Conservation (phyloP, 768 basidiomycete genomes). For the Polyporus arcularius region DNA sequence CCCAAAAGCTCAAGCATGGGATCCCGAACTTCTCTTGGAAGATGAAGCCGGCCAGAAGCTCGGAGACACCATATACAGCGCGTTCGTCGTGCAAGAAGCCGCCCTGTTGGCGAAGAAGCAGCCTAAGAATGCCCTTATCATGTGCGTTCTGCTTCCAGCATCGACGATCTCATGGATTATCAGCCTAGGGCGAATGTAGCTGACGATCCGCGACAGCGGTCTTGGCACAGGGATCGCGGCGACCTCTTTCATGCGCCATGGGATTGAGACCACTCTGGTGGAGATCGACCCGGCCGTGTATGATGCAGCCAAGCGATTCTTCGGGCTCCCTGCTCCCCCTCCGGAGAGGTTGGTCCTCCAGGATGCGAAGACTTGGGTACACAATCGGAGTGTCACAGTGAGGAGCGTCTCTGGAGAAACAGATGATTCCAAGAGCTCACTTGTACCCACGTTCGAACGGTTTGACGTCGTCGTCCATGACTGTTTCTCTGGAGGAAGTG, state of each 20-base stretch:
- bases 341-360: conserved; percentile 64
- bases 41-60: conserved; percentile 57
- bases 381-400: conserved; percentile 36
- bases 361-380: conserved; percentile 77
- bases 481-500: conserved; percentile 92
- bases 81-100: conserved; percentile 89
- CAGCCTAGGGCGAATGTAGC: background rate
- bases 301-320: conserved; percentile 74
- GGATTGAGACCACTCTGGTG: conserved; percentile 76
- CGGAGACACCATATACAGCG: conserved; percentile 80
- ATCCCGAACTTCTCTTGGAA: conserved; percentile 34
- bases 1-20: conserved; percentile 24
- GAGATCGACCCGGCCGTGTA: conserved; percentile 95
- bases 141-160: conserved; percentile 47
- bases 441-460: conserved; percentile 19
- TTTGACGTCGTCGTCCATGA: conserved; percentile 87
- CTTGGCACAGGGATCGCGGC: conserved; percentile 86
- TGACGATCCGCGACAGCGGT: conserved; percentile 53
- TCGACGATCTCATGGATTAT: background rate
- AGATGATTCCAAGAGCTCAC: background rate
- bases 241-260: conserved; percentile 68
- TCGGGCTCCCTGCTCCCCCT: conserved; percentile 71
- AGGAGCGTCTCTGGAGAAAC: conserved; percentile 23
- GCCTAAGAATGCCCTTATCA: conserved; percentile 59
- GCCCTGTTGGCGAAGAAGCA: conserved; percentile 58